Evolutionary conservation across 1,284 basidiomycete species (phyloP).

Genomic region (Moesziomyces parantarcticus): DNA sequence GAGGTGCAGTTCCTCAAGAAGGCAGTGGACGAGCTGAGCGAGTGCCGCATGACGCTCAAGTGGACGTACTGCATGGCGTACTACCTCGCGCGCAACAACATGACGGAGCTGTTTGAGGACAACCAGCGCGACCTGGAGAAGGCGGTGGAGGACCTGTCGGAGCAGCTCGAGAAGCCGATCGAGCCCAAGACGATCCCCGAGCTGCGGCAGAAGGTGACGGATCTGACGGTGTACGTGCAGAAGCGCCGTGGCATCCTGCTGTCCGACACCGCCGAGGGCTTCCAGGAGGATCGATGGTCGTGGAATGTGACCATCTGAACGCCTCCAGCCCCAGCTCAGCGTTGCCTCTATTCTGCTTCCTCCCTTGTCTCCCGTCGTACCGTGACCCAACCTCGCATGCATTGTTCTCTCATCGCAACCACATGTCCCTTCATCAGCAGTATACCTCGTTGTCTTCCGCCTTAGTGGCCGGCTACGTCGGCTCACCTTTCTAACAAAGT

Average conservation of each 20-base stretch:
- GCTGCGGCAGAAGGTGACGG: constrained; percentile 89
- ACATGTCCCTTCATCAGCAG: no score
- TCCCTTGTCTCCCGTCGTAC: no score
- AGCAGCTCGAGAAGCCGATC: constrained; percentile 88
- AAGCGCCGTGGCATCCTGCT: constrained; percentile 94
- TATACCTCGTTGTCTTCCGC: no score
- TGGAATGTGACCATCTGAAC: constrained; percentile 59
- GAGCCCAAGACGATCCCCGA: constrained; percentile 84
- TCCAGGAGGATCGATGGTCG: constrained; percentile 79
- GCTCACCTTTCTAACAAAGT: no score
- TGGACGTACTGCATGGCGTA: constrained; percentile 99
- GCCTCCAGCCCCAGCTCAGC: not conserved
- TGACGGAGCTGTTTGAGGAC: constrained; percentile 96
- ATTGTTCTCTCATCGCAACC: no score
- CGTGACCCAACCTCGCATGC: no score
- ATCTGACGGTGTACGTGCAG: constrained; percentile 83
- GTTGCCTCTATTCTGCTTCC: not conserved
- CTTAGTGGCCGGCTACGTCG: no score
- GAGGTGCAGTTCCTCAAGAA: constrained; percentile 99
- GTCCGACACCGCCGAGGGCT: constrained; percentile 91
- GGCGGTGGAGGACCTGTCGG: constrained; percentile 93
- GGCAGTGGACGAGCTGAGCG: constrained; percentile 84
- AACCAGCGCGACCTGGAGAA: constrained; percentile 96
- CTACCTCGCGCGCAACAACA: constrained; percentile 85
- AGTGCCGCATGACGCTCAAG: constrained; percentile 93